Evolutionary conservation across 352 stramenopile species (phyloP).

Genomic region (Pythium aphanidermatum): DNA sequence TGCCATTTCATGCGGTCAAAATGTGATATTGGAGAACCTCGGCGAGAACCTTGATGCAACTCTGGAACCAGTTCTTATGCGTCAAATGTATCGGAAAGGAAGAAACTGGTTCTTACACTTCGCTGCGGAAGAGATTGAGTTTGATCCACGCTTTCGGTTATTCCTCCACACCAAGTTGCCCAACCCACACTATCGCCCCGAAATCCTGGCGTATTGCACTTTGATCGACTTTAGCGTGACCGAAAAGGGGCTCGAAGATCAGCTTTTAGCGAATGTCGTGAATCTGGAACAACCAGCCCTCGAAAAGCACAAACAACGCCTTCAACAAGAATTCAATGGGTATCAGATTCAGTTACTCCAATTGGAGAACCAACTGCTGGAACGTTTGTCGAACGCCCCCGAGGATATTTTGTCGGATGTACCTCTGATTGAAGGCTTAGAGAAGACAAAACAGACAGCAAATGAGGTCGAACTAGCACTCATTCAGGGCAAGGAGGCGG

Average conservation of each 20-base stretch:
- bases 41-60: constrained; percentile 81
- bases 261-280: constrained; percentile 86
- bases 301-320: constrained; percentile 83
- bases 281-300: constrained; percentile 86
- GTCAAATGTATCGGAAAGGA: constrained; percentile 84
- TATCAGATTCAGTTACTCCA: constrained; percentile 91
- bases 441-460: constrained; percentile 88
- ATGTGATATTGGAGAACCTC: constrained; percentile 90
- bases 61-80: constrained; percentile 87
- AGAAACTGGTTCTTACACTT: constrained; percentile 86
- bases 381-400: constrained; percentile 87
- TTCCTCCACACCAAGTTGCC: constrained; percentile 90
- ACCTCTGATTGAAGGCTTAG: constrained; percentile 88
- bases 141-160: constrained; percentile 81
- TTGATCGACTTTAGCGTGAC: constrained; percentile 95
- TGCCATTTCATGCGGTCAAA: constrained; percentile 67
- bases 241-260: constrained; percentile 85
- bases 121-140: constrained; percentile 86
- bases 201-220: constrained; percentile 90
- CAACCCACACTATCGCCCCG: constrained; percentile 90
- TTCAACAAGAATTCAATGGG: constrained; percentile 87
- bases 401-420: constrained; percentile 91
- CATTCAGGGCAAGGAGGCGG: constrained; percentile 77
- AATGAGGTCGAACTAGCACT: constrained; percentile 84
- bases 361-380: constrained; percentile 87